phyloP scores from a whole-genome alignment of 163 green algal genomes.

The Scenedesmus sp. region DNA sequence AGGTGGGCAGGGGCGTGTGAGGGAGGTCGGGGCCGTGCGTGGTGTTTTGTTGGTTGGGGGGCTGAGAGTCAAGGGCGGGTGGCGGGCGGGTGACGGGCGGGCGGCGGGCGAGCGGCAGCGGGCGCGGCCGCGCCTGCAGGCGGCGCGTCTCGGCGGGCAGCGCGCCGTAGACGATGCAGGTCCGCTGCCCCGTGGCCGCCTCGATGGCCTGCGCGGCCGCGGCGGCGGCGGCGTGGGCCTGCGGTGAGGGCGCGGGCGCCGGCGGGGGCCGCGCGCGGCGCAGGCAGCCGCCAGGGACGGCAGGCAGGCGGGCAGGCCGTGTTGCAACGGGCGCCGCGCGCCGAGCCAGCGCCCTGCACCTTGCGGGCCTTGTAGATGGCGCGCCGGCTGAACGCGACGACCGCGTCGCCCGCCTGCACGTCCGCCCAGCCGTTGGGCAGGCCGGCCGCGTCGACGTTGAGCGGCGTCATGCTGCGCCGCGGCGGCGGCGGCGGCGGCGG shows the following conservation, averaged over 20 bases:
- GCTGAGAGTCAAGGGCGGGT: too few relatives aligned
- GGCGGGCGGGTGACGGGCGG: not conserved
- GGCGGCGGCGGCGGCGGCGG: too few relatives aligned
- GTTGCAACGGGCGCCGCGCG: too few relatives aligned
- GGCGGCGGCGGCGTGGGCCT: too few relatives aligned
- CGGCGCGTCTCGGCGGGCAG: constrained; percentile 85
- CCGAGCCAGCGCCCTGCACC: not conserved
- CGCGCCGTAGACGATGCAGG: constrained; percentile 90
- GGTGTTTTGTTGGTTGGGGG: too few relatives aligned
- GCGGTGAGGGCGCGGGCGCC: too few relatives aligned
- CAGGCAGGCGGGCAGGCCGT: too few relatives aligned
- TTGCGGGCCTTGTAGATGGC: constrained; percentile 80
- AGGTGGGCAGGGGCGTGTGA: not conserved
- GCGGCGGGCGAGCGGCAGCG: constrained; percentile 50
- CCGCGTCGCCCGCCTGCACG: constrained; percentile 86
- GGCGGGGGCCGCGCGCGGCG: too few relatives aligned
- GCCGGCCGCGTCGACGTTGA: constrained; percentile 66
- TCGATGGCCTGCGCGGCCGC: constrained; percentile 52
- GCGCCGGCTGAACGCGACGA: constrained; percentile 92
- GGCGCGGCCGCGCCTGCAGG: constrained; percentile 16
- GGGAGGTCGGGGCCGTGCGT: not conserved
- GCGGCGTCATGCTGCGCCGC: constrained; percentile 83
- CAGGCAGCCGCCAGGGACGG: too few relatives aligned
- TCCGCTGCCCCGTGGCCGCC: constrained; percentile 51
- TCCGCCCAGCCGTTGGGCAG: constrained; percentile 65